Percentiles rank a stretch among this genome's conserved stretches.
Evolutionary conservation across 2,329 filamentous ascomycete species (phyloP).

Genomic region (Pyrenophora graminea): DNA sequence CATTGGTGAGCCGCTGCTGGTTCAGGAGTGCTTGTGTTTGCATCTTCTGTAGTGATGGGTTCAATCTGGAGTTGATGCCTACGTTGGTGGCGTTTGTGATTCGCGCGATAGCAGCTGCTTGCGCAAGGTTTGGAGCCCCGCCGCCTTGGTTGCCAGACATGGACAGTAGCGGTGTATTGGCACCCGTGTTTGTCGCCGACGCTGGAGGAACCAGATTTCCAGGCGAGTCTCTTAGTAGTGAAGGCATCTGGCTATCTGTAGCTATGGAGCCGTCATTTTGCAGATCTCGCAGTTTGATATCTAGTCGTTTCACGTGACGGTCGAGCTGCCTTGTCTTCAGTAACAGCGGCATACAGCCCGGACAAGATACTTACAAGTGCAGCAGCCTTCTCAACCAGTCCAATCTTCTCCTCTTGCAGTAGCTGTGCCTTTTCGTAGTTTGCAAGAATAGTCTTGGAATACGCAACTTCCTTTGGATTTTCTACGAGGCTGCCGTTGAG

Average conservation of each 20-base stretch:
- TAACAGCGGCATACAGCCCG: not conserved
- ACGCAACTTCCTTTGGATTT: conserved; percentile 75
- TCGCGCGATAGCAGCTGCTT: conserved; percentile 54
- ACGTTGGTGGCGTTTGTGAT: conserved; percentile 44
- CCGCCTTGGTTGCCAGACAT: conserved; percentile 61
- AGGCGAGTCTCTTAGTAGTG: conserved; percentile 56
- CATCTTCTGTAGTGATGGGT: conserved; percentile 43
- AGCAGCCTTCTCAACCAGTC: conserved; percentile 67
- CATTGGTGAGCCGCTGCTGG: conserved; percentile 43
- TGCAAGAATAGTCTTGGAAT: conserved; percentile 68
- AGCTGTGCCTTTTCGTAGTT: conserved; percentile 71
- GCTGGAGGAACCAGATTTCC: conserved; percentile 55
- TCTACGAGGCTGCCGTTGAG: conserved; percentile 71
- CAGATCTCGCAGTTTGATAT: conserved; percentile 64
- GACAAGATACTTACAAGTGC: conserved; percentile 56
- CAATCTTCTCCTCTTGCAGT: conserved; percentile 75
- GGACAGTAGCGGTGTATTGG: conserved; percentile 57
- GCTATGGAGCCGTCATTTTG: conserved; percentile 63
- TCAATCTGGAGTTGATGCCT: conserved; percentile 34
- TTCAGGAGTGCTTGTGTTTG: conserved; percentile 45
- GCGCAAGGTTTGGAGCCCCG: conserved; percentile 57
- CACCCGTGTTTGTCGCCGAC: conserved; percentile 51
- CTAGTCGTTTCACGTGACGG: conserved; percentile 65
- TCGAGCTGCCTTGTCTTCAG: conserved; percentile 52
- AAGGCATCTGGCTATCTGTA: conserved; percentile 63